Evolutionary conservation across 768 basidiomycete species (phyloP).

Genomic region (Lepiota brunneoincarnata): DNA sequence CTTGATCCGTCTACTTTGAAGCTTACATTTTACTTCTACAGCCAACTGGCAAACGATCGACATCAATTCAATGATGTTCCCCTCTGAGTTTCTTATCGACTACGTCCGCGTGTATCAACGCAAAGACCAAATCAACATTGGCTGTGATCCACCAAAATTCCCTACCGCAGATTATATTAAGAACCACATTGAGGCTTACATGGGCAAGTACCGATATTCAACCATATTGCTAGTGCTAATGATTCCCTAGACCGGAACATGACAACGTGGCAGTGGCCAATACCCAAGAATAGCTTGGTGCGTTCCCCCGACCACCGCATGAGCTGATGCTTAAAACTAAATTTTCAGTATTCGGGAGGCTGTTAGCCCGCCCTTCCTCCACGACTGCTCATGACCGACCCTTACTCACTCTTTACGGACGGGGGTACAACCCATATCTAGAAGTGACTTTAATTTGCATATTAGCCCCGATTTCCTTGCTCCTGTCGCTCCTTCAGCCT

Average conservation of each 20-base stretch:
- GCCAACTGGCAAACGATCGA: constrained; percentile 69
- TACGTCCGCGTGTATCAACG: constrained; percentile 83
- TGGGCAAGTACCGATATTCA: constrained; percentile 37
- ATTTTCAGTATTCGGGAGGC: background rate
- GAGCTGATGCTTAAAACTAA: too few relatives aligned
- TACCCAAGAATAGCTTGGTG: constrained; percentile 32
- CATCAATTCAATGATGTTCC: constrained; percentile 58
- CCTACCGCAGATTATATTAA: constrained; percentile 68
- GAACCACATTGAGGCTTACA: constrained; percentile 54
- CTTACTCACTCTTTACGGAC: too few relatives aligned
- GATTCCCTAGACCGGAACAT: constrained; percentile 36
- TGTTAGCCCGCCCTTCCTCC: background rate
- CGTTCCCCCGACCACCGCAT: too few relatives aligned
- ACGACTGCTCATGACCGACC: constrained; percentile 1
- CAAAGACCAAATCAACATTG: constrained; percentile 51
- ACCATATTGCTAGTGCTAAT: background rate
- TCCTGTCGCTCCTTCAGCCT: background rate
- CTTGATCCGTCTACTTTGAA: background rate
- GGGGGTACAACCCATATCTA: background rate
- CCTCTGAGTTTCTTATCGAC: constrained; percentile 68
- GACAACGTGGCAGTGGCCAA: constrained; percentile 39
- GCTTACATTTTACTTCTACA: constrained; percentile 15
- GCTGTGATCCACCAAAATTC: constrained; percentile 62
- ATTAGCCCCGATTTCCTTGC: background rate
- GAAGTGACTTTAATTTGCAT: background rate